phyloP scores from a whole-genome alignment of 768 basidiomycete species.

The Phlebiopsis flavidoalba region DNA sequence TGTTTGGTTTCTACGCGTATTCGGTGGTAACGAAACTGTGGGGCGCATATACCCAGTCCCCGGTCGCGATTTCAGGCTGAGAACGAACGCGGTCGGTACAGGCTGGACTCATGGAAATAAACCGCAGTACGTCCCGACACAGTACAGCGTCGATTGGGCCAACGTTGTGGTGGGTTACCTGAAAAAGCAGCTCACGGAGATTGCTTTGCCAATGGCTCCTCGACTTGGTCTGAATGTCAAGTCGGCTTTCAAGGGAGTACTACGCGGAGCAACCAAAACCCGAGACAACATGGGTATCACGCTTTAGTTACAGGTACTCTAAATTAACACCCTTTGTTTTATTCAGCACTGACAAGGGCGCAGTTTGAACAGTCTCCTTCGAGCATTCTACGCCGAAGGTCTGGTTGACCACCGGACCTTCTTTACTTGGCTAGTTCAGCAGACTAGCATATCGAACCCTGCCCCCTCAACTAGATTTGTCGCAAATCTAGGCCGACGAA shows the following conservation, averaged over 20 bases:
- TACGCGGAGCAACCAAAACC: slow-evolving; percentile 64
- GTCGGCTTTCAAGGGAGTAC: slow-evolving; percentile 76
- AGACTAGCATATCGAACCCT: slow-evolving; percentile 71
- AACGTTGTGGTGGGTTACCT: slow-evolving; percentile 75
- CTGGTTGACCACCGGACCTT: slow-evolving; percentile 77
- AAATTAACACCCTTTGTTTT: not conserved
- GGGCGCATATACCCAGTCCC: slow-evolving; percentile 10
- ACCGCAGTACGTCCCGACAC: slow-evolving; percentile 74
- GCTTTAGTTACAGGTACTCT: slow-evolving; percentile 71
- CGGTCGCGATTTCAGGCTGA: not conserved
- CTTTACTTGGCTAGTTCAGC: slow-evolving; percentile 73
- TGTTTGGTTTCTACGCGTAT: slow-evolving; percentile 83
- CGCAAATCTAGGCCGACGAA: slow-evolving; percentile 69
- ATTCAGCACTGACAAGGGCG: not conserved
- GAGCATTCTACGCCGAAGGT: slow-evolving; percentile 75
- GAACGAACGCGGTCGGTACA: slow-evolving; percentile 23
- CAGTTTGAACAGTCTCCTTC: slow-evolving; percentile 67
- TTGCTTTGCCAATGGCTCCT: slow-evolving; percentile 74
- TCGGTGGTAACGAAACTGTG: slow-evolving; percentile 86
- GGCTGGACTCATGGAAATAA: slow-evolving; percentile 76
- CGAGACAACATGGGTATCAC: slow-evolving; percentile 74
- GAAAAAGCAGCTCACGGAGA: slow-evolving; percentile 78
- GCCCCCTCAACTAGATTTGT: slow-evolving; percentile 84
- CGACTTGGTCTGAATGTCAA: slow-evolving; percentile 76
- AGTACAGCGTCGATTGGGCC: slow-evolving; percentile 85